phyloP scores from a whole-genome alignment of 257 asterid species.

The Nicotiana obtusifolia region DNA sequence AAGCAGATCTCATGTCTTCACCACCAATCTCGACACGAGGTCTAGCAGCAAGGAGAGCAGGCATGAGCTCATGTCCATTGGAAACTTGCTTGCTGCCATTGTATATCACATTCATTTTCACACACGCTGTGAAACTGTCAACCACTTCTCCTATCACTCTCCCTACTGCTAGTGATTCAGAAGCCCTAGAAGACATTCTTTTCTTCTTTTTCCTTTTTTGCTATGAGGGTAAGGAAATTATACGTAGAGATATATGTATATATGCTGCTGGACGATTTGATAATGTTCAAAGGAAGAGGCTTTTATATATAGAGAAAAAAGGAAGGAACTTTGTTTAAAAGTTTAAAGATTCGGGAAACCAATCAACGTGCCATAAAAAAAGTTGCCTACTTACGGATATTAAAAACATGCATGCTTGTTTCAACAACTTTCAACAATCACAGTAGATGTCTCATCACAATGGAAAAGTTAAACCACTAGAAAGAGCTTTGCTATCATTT shows the following conservation, averaged over 20 bases:
- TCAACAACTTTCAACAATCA: slow-evolving; percentile 27
- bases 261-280: neutral
- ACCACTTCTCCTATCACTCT: slow-evolving; percentile 86
- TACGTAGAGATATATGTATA: neutral
- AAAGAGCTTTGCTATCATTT: slow-evolving; percentile 1
- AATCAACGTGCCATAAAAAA: slow-evolving; percentile 27
- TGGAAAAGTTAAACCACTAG: slow-evolving; percentile 9
- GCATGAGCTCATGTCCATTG: slow-evolving; percentile 88
- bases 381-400: slow-evolving; percentile 17
- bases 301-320: slow-evolving; percentile 11
- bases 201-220: neutral
- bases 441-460: slow-evolving; percentile 17
- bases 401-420: slow-evolving; percentile 19
- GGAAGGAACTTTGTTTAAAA: slow-evolving; percentile 25
- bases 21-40: slow-evolving; percentile 89
- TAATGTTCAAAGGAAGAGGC: neutral
- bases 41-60: slow-evolving; percentile 39
- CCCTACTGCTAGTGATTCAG: slow-evolving; percentile 55
- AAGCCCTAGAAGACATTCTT: slow-evolving; percentile 29
- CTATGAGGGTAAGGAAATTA: neutral
- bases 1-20: slow-evolving; percentile 75
- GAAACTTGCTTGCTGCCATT: slow-evolving; percentile 46
- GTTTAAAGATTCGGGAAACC: slow-evolving; percentile 36
- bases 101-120: slow-evolving; percentile 45
- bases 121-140: slow-evolving; percentile 60